A percentile compares a stretch with the other conserved stretches of the same genome.
phyloP scores from a whole-genome alignment of 192 early-diverging fungal genomes.

The Geranomyces variabilis region DNA sequence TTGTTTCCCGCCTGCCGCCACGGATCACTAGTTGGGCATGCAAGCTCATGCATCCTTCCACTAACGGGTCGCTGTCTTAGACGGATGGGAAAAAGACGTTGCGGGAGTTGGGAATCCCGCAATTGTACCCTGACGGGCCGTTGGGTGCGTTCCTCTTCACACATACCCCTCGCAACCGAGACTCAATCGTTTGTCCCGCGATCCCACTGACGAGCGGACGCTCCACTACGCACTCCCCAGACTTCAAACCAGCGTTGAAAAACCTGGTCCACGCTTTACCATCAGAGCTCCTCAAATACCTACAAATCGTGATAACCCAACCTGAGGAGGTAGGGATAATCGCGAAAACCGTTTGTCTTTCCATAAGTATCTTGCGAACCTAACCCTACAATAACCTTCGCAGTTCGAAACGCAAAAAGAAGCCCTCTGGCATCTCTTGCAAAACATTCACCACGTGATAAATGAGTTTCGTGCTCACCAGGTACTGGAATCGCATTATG shows the following conservation, averaged over 20 bases:
- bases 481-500: no score
- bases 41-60: neutral
- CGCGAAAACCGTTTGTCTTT: neutral
- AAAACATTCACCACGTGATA: constrained; percentile 83
- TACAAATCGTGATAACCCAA: neutral
- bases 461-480: constrained; percentile 83
- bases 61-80: no score
- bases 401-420: constrained; percentile 51
- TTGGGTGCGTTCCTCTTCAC: constrained; percentile 5
- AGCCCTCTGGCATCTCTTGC: constrained; percentile 69
- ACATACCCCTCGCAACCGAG: neutral
- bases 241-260: constrained; percentile 20
- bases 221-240: no score
- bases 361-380: no score
- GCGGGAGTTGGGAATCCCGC: constrained; percentile 13
- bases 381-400: no score
- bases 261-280: constrained; percentile 3
- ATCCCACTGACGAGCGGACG: no score
- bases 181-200: neutral
- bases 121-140: constrained; percentile 23
- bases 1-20: neutral
- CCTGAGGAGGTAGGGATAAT: constrained; percentile 9
- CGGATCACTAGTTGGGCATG: no score
- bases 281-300: constrained; percentile 3
- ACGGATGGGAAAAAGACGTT: constrained; percentile 13